Evolutionary conservation across 257 asterid genomes (phyloP).

Genomic region (Verbascum thapsus): DNA sequence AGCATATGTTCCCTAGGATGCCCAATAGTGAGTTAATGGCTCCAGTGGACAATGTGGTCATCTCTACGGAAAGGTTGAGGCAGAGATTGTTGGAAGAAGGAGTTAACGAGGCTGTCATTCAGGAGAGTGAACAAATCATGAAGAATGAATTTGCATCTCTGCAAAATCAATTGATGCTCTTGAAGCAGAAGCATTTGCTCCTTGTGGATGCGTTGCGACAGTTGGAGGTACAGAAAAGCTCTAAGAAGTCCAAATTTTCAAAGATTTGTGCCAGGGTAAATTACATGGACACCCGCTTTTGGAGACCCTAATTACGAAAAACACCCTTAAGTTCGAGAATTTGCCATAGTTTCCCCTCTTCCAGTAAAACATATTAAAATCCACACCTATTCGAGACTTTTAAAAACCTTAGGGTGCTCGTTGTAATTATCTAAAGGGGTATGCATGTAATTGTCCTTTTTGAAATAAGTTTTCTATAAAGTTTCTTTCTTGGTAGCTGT

Average conservation of each 20-base stretch:
- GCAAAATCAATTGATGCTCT: conserved; percentile 71
- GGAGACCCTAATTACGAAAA: too few species aligned
- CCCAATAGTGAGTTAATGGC: conserved; percentile 96
- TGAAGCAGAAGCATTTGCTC: conserved; percentile 85
- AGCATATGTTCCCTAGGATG: conserved; percentile 91
- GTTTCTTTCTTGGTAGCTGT: too few species aligned
- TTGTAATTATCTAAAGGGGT: too few species aligned
- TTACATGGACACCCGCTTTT: too few species aligned
- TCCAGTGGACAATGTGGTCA: conserved; percentile 54
- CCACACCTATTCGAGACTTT: too few species aligned
- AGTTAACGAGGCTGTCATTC: conserved; percentile 62
- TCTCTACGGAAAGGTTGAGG: conserved; percentile 81
- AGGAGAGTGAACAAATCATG: conserved; percentile 86
- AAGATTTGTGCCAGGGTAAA: conserved; percentile 3
- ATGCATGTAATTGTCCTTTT: too few species aligned
- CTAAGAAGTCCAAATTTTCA: conserved; percentile 31
- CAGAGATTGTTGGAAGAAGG: conserved; percentile 77
- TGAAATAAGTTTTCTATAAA: too few species aligned
- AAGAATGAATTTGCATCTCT: conserved; percentile 69
- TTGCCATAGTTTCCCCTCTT: too few species aligned
- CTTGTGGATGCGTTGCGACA: conserved; percentile 79
- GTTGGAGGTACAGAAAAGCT: conserved; percentile 75
- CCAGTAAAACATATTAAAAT: too few species aligned
- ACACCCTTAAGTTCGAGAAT: too few species aligned
- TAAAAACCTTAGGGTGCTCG: too few species aligned